These are phyloP conservation scores for Boletus rubescentipes DNA, from an alignment of 768 basidiomycete genomes.

Conservation along the genomic window DNA sequence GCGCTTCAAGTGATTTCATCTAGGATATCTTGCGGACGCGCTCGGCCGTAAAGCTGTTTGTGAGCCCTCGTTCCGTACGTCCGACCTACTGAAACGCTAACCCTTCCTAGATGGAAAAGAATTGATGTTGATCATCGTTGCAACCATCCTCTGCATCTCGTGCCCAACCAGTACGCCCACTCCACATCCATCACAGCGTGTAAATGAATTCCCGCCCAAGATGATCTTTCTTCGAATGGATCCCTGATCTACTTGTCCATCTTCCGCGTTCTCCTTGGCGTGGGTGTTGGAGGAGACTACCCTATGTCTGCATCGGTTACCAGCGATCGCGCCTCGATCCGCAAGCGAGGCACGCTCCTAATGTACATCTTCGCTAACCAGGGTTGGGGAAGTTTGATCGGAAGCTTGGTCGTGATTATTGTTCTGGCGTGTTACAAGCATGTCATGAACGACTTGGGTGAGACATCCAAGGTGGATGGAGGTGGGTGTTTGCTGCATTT, in stretches of 20 bases:
- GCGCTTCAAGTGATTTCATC: not conserved
- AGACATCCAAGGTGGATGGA: slow-evolving; percentile 68
- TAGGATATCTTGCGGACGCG: slow-evolving; percentile 65
- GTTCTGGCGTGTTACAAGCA: slow-evolving; percentile 62
- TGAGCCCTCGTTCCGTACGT: slow-evolving; percentile 22
- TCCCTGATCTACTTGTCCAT: slow-evolving; percentile 62
- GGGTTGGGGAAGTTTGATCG: slow-evolving; percentile 74
- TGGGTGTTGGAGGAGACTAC: slow-evolving; percentile 81
- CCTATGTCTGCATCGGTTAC: slow-evolving; percentile 73
- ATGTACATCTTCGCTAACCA: slow-evolving; percentile 76
- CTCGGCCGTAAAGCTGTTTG: slow-evolving; percentile 70
- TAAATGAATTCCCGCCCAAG: slow-evolving; percentile 21
- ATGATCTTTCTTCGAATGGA: slow-evolving; percentile 48
- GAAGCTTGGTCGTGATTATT: slow-evolving; percentile 60
- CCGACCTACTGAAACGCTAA: slow-evolving; percentile 1
- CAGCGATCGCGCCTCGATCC: slow-evolving; percentile 61
- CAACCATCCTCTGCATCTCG: slow-evolving; percentile 67
- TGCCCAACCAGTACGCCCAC: slow-evolving; percentile 53
- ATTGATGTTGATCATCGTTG: slow-evolving; percentile 76
- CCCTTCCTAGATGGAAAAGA: slow-evolving; percentile 62
- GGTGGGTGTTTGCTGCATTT: slow-evolving; percentile 34
- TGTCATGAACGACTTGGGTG: slow-evolving; percentile 56
- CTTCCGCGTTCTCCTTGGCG: slow-evolving; percentile 71
- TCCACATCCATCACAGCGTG: not conserved
- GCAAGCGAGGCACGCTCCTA: slow-evolving; percentile 72